Evolutionary conservation across 305 asterid species (phyloP).

Genomic region (Fraxinus sp.): DNA sequence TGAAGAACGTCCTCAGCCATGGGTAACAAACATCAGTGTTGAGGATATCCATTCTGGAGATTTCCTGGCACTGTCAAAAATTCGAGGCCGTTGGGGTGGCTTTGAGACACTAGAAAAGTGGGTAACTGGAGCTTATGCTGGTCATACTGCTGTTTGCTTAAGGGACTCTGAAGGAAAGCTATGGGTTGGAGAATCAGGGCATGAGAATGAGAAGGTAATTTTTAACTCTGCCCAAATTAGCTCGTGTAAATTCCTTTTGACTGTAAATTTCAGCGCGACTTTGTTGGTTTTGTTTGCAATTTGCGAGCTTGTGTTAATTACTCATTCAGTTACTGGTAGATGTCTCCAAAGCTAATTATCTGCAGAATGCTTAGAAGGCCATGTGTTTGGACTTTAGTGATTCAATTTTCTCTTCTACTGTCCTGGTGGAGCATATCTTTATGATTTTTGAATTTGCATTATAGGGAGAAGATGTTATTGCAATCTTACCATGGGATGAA

Average conservation of each 20-base stretch:
- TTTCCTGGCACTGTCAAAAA: constrained; percentile 83
- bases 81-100: constrained; percentile 95
- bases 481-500: constrained; percentile 88
- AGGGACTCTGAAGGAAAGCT: constrained; percentile 81
- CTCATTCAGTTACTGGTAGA: neutral
- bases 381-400: neutral
- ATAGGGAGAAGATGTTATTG: constrained; percentile 88
- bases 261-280: neutral
- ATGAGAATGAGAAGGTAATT: constrained; percentile 72
- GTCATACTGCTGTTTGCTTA: constrained; percentile 91
- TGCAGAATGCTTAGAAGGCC: neutral
- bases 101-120: constrained; percentile 96
- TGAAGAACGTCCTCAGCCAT: constrained; percentile 85
- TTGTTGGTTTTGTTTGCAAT: neutral
- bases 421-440: neutral
- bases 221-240: constrained; percentile 4
- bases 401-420: neutral
- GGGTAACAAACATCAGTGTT: constrained; percentile 68
- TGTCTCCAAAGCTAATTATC: neutral
- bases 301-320: neutral
- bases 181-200: constrained; percentile 98
- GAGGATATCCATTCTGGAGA: constrained; percentile 92
- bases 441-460: constrained; percentile 7
- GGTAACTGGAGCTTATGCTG: constrained; percentile 96
- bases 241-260: neutral